A percentile compares a stretch with the other conserved stretches of the same genome.
Evolutionary conservation across 192 early-diverging fungal species (phyloP).

Genomic region (Coemansia biformis): DNA sequence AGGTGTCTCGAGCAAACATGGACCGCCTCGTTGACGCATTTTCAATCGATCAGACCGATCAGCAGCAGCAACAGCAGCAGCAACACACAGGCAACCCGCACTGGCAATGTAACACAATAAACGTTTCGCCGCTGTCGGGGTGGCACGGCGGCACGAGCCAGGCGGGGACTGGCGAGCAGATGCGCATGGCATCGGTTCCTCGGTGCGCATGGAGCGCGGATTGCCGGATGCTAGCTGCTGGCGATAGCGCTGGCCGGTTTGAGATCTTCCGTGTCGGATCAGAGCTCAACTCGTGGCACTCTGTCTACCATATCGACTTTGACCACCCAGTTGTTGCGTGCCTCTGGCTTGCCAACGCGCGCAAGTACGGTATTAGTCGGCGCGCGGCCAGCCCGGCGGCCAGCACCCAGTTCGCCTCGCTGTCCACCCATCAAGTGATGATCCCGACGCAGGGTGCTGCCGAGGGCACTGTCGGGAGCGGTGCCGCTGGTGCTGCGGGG

Average conservation of each 20-base stretch:
- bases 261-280: constrained; percentile 35
- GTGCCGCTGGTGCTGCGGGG: not conserved
- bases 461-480: no score
- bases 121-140: constrained; percentile 42
- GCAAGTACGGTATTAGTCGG: constrained; percentile 49
- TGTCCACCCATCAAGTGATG: constrained; percentile 15
- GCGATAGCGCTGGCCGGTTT: constrained; percentile 44
- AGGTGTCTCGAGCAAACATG: constrained; percentile 32
- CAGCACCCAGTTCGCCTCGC: constrained; percentile 2
- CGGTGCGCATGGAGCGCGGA: constrained; percentile 46
- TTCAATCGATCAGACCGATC: constrained; percentile 5
- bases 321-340: constrained; percentile 43
- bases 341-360: constrained; percentile 39
- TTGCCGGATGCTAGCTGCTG: constrained; percentile 34
- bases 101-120: constrained; percentile 22
- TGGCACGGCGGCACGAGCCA: constrained; percentile 44
- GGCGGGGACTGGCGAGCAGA: constrained; percentile 30
- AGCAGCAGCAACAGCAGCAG: not conserved
- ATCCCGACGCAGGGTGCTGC: not conserved
- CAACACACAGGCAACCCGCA: not conserved
- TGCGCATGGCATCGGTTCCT: constrained; percentile 43
- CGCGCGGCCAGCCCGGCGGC: not conserved
- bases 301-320: constrained; percentile 42
- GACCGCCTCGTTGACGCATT: constrained; percentile 24
- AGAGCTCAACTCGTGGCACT: constrained; percentile 43